Evolutionary conservation across 148 eudicot genomes (phyloP).

Genomic region (Polygonum aviculare): DNA sequence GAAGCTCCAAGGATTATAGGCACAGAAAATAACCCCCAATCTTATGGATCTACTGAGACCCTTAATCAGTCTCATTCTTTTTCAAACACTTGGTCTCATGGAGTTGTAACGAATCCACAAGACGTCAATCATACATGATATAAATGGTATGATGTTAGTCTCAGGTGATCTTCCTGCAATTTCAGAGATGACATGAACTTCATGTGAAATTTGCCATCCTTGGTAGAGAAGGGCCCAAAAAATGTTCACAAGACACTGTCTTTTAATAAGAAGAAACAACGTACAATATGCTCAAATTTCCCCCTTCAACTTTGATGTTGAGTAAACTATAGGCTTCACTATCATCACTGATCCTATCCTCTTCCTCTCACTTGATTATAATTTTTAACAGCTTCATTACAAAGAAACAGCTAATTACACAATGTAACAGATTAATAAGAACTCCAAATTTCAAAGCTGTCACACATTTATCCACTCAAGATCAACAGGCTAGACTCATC

Average conservation of each 20-base stretch:
- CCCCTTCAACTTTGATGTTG: no score
- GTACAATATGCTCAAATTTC: background rate
- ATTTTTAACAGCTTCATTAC: background rate
- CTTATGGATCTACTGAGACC: conserved; percentile 14
- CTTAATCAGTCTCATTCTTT: background rate
- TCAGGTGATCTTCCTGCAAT: no score
- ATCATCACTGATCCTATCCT: background rate
- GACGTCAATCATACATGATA: no score
- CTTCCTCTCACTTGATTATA: background rate
- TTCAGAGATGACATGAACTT: conserved; percentile 8
- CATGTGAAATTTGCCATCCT: background rate
- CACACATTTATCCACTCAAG: background rate
- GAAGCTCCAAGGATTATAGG: conserved; percentile 16
- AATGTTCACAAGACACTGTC: background rate
- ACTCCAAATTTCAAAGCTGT: no score
- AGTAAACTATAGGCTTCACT: background rate
- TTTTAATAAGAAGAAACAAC: background rate
- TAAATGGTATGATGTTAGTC: no score
- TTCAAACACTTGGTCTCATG: no score
- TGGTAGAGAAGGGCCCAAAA: background rate
- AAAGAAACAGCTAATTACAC: background rate
- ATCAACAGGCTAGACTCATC: background rate
- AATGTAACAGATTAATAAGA: background rate
- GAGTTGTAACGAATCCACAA: no score
- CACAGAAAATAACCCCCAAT: no score